Percentiles rank a stretch among this genome's conserved stretches.
phyloP scores from a whole-genome alignment of 768 basidiomycete species.

The Suillus cothurnatus region DNA sequence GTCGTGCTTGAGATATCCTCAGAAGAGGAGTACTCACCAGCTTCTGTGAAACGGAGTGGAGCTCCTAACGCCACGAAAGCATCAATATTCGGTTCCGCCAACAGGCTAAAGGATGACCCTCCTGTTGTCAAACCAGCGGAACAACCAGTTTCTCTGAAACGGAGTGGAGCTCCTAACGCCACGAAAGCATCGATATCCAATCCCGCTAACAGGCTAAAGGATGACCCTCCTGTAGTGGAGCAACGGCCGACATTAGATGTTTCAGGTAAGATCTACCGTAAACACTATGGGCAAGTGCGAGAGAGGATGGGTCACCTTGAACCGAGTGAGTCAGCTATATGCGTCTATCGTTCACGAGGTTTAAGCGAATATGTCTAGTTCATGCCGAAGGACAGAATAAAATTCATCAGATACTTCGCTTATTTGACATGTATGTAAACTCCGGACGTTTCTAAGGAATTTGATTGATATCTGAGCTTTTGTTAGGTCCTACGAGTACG shows the following conservation, averaged over 20 bases:
- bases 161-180: slow-evolving; percentile 23
- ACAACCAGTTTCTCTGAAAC: no score
- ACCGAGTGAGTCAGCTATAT: slow-evolving; percentile 53
- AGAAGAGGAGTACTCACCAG: slow-evolving; percentile 19
- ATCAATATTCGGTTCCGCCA: slow-evolving; percentile 6
- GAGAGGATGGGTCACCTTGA: slow-evolving; percentile 55
- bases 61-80: slow-evolving; percentile 29
- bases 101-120: slow-evolving; percentile 12
- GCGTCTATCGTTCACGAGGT: not conserved
- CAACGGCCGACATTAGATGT: slow-evolving; percentile 38
- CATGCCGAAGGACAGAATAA: slow-evolving; percentile 63
- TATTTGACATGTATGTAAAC: slow-evolving; percentile 70
- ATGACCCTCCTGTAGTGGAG: slow-evolving; percentile 10
- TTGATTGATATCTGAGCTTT: slow-evolving; percentile 10
- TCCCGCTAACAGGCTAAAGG: slow-evolving; percentile 6
- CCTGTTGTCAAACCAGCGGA: slow-evolving; percentile 8
- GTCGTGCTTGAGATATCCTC: slow-evolving; percentile 21
- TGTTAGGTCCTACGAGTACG: slow-evolving; percentile 72
- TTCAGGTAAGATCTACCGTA: slow-evolving; percentile 54
- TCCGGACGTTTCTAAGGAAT: not conserved
- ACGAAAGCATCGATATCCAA: slow-evolving; percentile 19
- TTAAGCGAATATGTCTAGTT: slow-evolving; percentile 44
- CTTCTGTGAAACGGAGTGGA: slow-evolving; percentile 6
- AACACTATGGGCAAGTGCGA: slow-evolving; percentile 47
- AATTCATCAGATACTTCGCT: slow-evolving; percentile 71